A percentile compares a stretch with the other conserved stretches of the same genome.
Evolutionary conservation across 2,329 filamentous ascomycete species (phyloP).

Genomic region (Ploettnerulaceae sp.): DNA sequence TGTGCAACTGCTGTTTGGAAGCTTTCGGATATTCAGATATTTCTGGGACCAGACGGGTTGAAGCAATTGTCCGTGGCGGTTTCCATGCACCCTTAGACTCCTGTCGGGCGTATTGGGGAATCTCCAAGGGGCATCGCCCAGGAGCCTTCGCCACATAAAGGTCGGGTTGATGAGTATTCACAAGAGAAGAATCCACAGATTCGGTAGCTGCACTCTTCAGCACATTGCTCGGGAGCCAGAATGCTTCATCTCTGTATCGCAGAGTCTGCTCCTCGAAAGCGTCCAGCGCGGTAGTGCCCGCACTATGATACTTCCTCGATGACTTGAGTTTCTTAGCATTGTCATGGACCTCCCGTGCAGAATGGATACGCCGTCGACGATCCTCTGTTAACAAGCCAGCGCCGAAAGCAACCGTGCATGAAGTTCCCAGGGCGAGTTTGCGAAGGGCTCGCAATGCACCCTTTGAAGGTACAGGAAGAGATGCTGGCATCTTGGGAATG

Average conservation of each 20-base stretch:
- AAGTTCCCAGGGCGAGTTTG: constrained; percentile 51
- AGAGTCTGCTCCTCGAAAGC: constrained; percentile 24
- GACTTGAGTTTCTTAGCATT: constrained; percentile 50
- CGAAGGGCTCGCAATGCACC: constrained; percentile 51
- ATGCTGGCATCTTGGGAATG: constrained; percentile 31
- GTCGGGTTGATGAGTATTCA: background rate
- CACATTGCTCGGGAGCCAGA: constrained; percentile 22
- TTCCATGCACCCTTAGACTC: no score
- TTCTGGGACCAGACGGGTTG: background rate
- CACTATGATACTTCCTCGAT: constrained; percentile 37
- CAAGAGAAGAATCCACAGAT: background rate
- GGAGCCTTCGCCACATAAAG: background rate
- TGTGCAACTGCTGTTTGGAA: background rate
- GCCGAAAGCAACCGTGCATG: constrained; percentile 46
- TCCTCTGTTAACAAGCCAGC: constrained; percentile 48
- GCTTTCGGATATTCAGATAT: background rate
- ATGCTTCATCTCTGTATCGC: constrained; percentile 20
- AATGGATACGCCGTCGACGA: constrained; percentile 49
- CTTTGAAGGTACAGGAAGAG: constrained; percentile 49
- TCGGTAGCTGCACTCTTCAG: constrained; percentile 1
- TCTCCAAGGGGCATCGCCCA: background rate
- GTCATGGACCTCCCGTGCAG: constrained; percentile 45
- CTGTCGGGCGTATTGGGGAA: no score
- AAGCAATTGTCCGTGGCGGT: background rate
- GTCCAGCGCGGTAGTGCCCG: constrained; percentile 23